These are phyloP conservation scores for Capsicum chinense DNA, from an alignment of 257 asterid species.

Conservation along the genomic window DNA sequence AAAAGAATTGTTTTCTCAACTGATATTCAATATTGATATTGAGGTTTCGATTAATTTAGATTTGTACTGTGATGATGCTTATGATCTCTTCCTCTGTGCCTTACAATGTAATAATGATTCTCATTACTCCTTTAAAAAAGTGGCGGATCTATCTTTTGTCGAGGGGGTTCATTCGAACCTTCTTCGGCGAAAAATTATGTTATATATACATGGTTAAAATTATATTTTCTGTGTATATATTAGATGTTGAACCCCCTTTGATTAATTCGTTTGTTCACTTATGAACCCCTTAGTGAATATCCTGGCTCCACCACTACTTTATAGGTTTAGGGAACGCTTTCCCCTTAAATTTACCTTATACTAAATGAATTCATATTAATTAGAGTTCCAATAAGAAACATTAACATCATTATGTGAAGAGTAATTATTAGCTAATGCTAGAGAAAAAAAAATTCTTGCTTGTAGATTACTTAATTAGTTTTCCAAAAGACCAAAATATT, in stretches of 20 bases:
- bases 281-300: too few species aligned
- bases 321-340: too few species aligned
- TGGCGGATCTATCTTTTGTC: too few species aligned
- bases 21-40: background rate
- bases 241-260: too few species aligned
- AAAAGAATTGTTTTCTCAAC: too few species aligned
- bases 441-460: background rate
- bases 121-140: too few species aligned
- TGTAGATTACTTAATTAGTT: background rate
- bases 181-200: too few species aligned
- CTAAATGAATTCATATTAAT: background rate
- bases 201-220: too few species aligned
- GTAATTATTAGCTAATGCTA: background rate
- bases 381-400: background rate
- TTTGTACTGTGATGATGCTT: fast-evolving
- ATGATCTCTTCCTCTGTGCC: background rate
- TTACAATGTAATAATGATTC: background rate
- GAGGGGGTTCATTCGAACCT: too few species aligned
- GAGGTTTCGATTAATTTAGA: background rate
- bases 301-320: too few species aligned
- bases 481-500: constrained; percentile 2
- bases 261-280: too few species aligned
- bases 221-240: too few species aligned
- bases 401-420: background rate
- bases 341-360: background rate